Conservation (phyloP, 1,284 basidiomycete genomes). For the Apiotrichum porosum region DNA sequence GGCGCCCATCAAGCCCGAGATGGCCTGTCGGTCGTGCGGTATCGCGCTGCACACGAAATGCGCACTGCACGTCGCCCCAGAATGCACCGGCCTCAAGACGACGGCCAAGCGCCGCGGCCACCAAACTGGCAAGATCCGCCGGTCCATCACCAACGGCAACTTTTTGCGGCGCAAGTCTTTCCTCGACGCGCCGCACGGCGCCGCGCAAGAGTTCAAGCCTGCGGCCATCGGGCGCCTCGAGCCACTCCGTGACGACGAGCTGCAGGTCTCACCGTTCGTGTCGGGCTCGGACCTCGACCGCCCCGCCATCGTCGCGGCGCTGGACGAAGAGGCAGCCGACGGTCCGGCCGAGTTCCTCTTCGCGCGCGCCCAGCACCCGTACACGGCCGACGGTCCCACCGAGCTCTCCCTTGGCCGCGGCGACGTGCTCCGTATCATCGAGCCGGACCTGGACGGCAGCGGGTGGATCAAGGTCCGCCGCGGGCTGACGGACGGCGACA, state of each 20-base stretch:
- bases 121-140: slow-evolving; percentile 3
- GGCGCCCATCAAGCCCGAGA: slow-evolving; percentile 15
- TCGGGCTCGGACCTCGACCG: slow-evolving; percentile 5
- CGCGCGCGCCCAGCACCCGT: slow-evolving; percentile 10
- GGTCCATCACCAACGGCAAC: slow-evolving; percentile 7
- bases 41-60: slow-evolving; percentile 20
- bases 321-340: neutral
- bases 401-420: slow-evolving; percentile 9
- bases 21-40: slow-evolving; percentile 13
- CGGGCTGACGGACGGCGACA: slow-evolving; percentile 6
- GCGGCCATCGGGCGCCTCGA: slow-evolving; percentile 1
- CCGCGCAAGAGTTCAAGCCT: slow-evolving; percentile 5
- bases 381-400: slow-evolving; percentile 2
- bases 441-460: slow-evolving; percentile 17
- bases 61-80: slow-evolving; percentile 16
- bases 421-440: slow-evolving; percentile 17
- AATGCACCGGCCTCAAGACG: slow-evolving; percentile 16
- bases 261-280: slow-evolving; percentile 19
- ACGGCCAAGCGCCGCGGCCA: neutral
- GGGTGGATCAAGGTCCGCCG: slow-evolving; percentile 18
- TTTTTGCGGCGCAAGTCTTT: slow-evolving; percentile 2
- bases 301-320: slow-evolving; percentile 9
- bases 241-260: slow-evolving; percentile 19
- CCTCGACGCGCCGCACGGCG: slow-evolving; percentile 14
- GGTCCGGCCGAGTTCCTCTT: neutral